Percentiles rank a stretch among this genome's conserved stretches.
Conservation (phyloP, 371 early-diverging fungal genomes). For the Nematocida sp. region DNA sequence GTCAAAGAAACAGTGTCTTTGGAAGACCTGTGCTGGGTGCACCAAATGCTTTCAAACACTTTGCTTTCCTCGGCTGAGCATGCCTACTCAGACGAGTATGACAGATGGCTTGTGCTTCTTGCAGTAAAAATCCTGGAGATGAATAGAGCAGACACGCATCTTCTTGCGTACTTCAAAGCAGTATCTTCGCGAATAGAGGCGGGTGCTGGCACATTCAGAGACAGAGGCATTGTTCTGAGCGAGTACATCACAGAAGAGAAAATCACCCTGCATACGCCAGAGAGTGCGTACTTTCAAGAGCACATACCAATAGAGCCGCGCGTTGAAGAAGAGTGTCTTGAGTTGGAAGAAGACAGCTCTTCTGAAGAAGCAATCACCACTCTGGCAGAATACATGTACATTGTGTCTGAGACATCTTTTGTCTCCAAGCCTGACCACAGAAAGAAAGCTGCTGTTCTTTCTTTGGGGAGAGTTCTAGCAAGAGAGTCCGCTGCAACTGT, state of each 20-base stretch:
- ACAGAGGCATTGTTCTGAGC: slow-evolving; percentile 44
- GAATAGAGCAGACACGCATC: neutral
- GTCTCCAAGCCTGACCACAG: neutral
- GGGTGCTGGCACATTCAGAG: neutral
- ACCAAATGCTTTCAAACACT: neutral
- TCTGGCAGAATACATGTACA: slow-evolving; percentile 13
- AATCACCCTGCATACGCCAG: neutral
- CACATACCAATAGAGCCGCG: neutral
- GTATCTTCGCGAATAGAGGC: slow-evolving; percentile 2
- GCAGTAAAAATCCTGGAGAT: slow-evolving; percentile 9
- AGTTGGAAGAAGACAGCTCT: slow-evolving; percentile 11
- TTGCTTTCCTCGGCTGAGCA: slow-evolving; percentile 5
- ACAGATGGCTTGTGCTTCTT: slow-evolving; percentile 40
- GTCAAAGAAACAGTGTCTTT: too few relatives aligned
- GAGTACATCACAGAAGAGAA: slow-evolving; percentile 33
- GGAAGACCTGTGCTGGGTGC: slow-evolving; percentile 2
- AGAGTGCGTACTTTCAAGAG: slow-evolving; percentile 19
- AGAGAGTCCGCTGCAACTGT: neutral
- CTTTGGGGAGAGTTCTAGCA: neutral
- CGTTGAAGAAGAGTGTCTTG: slow-evolving; percentile 22
- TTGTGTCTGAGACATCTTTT: slow-evolving; percentile 1
- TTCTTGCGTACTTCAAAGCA: slow-evolving; percentile 28
- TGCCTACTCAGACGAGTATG: slow-evolving; percentile 32
- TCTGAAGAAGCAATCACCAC: slow-evolving; percentile 4
- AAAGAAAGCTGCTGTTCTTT: neutral